A percentile compares a stretch with the other conserved stretches of the same genome.
Conservation (phyloP, 352 stramenopile genomes). For the Pythium scleroteichum region DNA sequence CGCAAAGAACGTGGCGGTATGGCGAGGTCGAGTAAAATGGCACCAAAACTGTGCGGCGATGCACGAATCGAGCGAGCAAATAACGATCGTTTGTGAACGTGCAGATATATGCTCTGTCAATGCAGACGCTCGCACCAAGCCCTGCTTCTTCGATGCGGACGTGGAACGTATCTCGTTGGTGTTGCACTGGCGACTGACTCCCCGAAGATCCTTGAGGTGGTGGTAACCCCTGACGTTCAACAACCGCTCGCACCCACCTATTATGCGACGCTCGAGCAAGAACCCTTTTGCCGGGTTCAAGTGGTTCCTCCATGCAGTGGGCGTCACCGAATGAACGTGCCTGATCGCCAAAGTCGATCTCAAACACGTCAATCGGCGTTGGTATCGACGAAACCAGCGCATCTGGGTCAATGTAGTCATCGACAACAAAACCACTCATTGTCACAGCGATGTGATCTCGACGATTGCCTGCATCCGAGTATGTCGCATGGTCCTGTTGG, state of each 20-base stretch:
- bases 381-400: constrained; percentile 30
- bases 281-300: constrained; percentile 16
- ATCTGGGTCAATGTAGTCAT: constrained; percentile 36
- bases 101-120: constrained; percentile 18
- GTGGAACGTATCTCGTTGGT: constrained; percentile 11
- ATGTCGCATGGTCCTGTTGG: constrained; percentile 26
- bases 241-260: constrained; percentile 30
- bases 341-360: constrained; percentile 34
- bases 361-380: constrained; percentile 41
- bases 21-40: constrained; percentile 56
- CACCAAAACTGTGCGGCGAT: constrained; percentile 40
- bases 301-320: background rate
- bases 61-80: constrained; percentile 48
- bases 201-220: background rate
- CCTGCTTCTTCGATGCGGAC: constrained; percentile 16
- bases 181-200: background rate
- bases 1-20: constrained; percentile 35
- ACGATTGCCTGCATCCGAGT: constrained; percentile 7
- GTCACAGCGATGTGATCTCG: constrained; percentile 29
- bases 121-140: background rate
- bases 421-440: constrained; percentile 29
- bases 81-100: constrained; percentile 13
- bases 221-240: constrained; percentile 16
- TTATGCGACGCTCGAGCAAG: constrained; percentile 23
- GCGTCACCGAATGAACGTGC: constrained; percentile 6